Evolutionary conservation across 768 basidiomycete genomes (phyloP), one percentile per base, ranked within the genome.

Genomic region (Leccinum truebloodii): DNA sequence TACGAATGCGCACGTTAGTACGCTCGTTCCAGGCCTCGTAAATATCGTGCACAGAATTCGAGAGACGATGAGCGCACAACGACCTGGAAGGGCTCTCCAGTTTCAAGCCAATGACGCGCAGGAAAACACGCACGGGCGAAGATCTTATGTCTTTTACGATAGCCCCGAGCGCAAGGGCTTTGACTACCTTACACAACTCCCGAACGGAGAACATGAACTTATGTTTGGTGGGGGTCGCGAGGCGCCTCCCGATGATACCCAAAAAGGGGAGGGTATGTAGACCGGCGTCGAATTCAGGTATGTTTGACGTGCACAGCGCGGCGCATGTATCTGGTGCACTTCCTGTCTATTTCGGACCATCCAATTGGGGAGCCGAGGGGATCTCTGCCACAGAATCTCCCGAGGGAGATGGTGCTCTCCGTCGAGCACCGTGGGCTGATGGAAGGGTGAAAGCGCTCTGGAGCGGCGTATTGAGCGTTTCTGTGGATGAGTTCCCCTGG

Each of bases 111-210:
- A 30, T 10, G 55, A 63, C 4, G 55, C 32, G 22, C 54, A 34
- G 28, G 39, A 69, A 48, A 55, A 30, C 14, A 50, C 49, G 49
- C 68, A 73, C 26, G 85, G 81, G n/a, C 66, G 59, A 24, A 80
- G 87, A 20, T 80, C 86, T 6, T 89, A 85, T 69, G 75, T 88
- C 37, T 85, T 90, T 69, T 85, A 81, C 69, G 78, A 83, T 4
- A 75, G 72, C 7, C 67, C 71, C 4, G 65, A 71, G 10, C 60
- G 55, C 22, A 73, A 74, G 55, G 78, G 75, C 8, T 88, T 79
- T 69, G 87, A 89, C 67, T 90, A 90, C 69, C 81, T 90, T 60
- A 87, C 88, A 6, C 89, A 90, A 70, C 81, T 85, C 51, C 76
- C 79, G 22, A 48, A 59, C 12, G 77, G 71, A 48, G 80, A 75